Evolutionary conservation across 2,329 filamentous ascomycete species (phyloP).

Genomic region (Colletotrichum truncatum): DNA sequence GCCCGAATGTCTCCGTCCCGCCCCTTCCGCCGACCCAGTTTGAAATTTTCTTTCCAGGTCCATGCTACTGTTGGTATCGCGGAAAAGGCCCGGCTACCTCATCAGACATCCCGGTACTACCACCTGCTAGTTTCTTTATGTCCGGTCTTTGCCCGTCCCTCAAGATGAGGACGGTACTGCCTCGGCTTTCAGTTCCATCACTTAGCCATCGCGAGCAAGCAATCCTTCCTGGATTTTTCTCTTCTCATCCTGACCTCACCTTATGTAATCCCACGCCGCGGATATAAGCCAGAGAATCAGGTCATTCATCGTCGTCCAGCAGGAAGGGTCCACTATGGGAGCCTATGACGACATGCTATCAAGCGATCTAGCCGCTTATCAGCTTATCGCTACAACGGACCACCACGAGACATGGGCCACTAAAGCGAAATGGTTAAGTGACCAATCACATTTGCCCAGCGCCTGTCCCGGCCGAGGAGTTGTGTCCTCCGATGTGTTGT

Average conservation of each 20-base stretch:
- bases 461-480: slow-evolving; percentile 12
- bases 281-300: neutral
- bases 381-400: neutral
- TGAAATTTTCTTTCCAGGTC: neutral
- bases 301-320: neutral
- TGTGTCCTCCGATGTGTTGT: slow-evolving; percentile 7
- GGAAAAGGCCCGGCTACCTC: neutral
- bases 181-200: too few relatives aligned
- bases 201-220: neutral
- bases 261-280: slow-evolving; percentile 5
- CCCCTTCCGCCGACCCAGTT: slow-evolving; percentile 9
- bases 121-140: neutral
- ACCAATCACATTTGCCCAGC: slow-evolving; percentile 12
- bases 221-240: neutral
- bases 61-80: neutral
- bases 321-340: neutral
- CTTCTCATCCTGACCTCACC: neutral
- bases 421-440: neutral
- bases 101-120: neutral
- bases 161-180: neutral
- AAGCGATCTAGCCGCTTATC: neutral
- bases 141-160: neutral
- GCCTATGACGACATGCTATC: slow-evolving; percentile 13
- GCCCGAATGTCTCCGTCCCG: slow-evolving; percentile 8
- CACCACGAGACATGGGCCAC: neutral